Evolutionary conservation across 768 basidiomycete genomes (phyloP), one percentile per base, ranked within the genome.

Genomic region (Suillus luteus): DNA sequence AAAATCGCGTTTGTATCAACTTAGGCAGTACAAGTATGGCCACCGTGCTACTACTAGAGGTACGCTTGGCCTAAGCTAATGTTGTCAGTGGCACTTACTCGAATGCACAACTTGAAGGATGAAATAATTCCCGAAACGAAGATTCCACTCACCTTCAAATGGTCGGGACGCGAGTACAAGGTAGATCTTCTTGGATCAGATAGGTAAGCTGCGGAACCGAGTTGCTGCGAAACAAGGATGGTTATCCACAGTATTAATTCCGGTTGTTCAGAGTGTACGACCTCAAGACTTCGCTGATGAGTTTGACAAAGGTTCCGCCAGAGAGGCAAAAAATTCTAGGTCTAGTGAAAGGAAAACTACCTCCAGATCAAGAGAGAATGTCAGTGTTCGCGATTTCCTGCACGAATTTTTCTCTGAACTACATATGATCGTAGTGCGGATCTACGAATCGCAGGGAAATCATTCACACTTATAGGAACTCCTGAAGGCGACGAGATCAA

Each of bases 251-350:
- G 24, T n/a, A 58, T 31, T 22, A 10, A 58, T 27, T 31, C 58
- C 59, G 57, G n/a, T 57, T 59, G 24, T 59, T 31, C 70, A 95
- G 93, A 75, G 85, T 95, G 12, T 91, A 86, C 69, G 94, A 96
- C 71, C 80, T 96, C 68, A 92, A 94, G 76, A 79, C 81, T 17
- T 74, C 82, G 2, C 79, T 96, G 44, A 82, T 88, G 63, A 80
- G 77, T 40, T 71, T 93, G 59, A 96, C 93, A 5, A 83, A 81
- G 61, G 93, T 96, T 4, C 93, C 93, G 12, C 85, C 86, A 33
- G 92, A 91, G 69, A 81, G 93, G 8, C 93, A 95, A 78, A 96
- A 96, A 78, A 88, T 96, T 62, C 81, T 95, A 37, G 93, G 93
- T 1, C 76, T 96, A 31, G 87, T 90, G 37, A 93, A 92, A 70